Conservation (phyloP, 192 early-diverging fungal genomes). For the Lobosporangium transversale region DNA sequence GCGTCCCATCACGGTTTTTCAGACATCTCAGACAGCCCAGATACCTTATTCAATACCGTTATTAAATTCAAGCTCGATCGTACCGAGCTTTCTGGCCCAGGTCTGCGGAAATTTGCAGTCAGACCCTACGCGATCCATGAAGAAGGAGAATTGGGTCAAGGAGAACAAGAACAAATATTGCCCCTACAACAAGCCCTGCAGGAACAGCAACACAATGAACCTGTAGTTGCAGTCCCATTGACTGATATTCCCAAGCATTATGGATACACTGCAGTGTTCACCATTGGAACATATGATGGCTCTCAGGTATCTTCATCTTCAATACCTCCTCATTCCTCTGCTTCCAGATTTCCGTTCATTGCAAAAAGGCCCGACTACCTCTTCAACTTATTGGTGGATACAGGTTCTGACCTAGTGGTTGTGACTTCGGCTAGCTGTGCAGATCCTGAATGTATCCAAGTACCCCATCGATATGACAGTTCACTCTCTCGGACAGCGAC, state of each 20-base stretch:
- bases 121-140: slow-evolving; percentile 7
- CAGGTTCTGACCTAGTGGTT: slow-evolving; percentile 34
- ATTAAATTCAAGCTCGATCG: slow-evolving; percentile 10
- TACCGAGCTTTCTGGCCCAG: not conserved
- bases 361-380: no score
- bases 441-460: slow-evolving; percentile 17
- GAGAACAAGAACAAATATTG: no score
- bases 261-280: slow-evolving; percentile 35
- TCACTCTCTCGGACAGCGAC: slow-evolving; percentile 3
- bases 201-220: not conserved
- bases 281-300: slow-evolving; percentile 21
- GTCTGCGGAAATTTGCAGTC: not conserved
- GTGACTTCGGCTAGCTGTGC: slow-evolving; percentile 16
- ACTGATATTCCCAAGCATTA: slow-evolving; percentile 25
- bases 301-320: not conserved
- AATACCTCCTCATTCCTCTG: not conserved
- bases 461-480: slow-evolving; percentile 22
- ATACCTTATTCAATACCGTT: not conserved
- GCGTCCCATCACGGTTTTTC: not conserved
- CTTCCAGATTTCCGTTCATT: no score
- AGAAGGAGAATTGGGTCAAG: not conserved
- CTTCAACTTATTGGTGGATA: slow-evolving; percentile 40
- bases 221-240: slow-evolving; percentile 7
- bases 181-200: not conserved
- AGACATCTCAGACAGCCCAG: not conserved